Evolutionary conservation across 1,139 yeast species (phyloP), one percentile per base, ranked within the genome.

Genomic region (Suhomyces coccinellae): DNA sequence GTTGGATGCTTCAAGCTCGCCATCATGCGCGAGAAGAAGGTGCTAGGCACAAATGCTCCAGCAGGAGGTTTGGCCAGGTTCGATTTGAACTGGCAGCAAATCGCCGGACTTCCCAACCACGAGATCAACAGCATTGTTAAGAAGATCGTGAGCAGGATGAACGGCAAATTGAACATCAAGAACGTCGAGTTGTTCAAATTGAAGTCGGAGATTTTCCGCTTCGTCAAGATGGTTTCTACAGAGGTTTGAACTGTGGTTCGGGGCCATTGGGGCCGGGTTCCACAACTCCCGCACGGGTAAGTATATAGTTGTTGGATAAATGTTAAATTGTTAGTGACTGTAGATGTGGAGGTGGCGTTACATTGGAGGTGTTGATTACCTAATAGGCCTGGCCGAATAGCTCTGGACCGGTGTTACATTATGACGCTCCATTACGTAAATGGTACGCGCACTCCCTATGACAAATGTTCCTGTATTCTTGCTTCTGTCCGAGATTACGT

Each of bases 1-100:
- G 61, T 73, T 31, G 79, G 78, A 1, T 73, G 79, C 56, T 69
- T 71, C 52, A 71, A 72, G 49, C 59, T 74, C 38, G 67, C 75
- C 2, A 62, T 73, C 31, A 58, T 71, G 33, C 59, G 71, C 41
- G 76, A 71, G 48, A 58, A 45, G 43, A 52, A 47, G 38, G 49
- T 41, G 26, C 34, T 44, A 16, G 32, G 28, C 13, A 40, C 48
- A 26, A 47, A 46, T 22, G 45, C 45, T 9, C 40, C 49, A 26
- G 32, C 44, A 14, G 12, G 27, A 8, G 34, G 17, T 6, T 29
- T 15, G 11, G 41, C 40, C n/a, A 13, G 31, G 13, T 46, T 33
- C 31, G 48, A 48, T 6, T 41, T 47, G 27, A 52, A 53, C 50
- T 74, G 79, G 79, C 54, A 60, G 32, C 48, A 51, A 7, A 58